Conservation (phyloP, 768 basidiomycete genomes). For the Candolleomyces eurysporus region DNA sequence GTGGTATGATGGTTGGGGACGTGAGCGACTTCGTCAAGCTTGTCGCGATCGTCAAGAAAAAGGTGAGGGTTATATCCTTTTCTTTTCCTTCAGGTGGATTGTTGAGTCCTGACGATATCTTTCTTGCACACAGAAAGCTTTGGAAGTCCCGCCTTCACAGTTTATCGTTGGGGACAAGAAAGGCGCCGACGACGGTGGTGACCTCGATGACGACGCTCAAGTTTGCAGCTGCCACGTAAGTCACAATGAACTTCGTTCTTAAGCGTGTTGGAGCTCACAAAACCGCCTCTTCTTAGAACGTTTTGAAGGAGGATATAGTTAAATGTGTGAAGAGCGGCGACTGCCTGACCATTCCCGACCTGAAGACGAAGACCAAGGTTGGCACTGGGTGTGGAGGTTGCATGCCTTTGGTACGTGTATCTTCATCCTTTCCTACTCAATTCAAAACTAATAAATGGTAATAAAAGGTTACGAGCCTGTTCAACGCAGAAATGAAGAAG, state of each 20-base stretch:
- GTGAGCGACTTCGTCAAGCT: conserved; percentile 67
- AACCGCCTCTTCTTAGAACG: conserved; percentile 41
- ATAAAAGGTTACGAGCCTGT: conserved; percentile 26
- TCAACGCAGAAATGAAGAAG: conserved; percentile 65
- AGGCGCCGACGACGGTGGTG: conserved; percentile 57
- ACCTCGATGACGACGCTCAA: conserved; percentile 70
- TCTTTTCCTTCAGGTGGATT: too few species aligned
- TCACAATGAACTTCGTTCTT: neutral
- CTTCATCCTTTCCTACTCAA: conserved; percentile 24
- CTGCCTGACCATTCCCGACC: conserved; percentile 42
- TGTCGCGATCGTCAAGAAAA: conserved; percentile 68
- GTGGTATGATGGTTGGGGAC: conserved; percentile 82
- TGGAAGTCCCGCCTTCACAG: conserved; percentile 62
- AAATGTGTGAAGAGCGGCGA: conserved; percentile 50
- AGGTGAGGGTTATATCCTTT: conserved; percentile 29
- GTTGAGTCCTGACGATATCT: neutral
- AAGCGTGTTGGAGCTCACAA: neutral
- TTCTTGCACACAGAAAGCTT: conserved; percentile 45
- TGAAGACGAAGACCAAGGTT: conserved; percentile 68
- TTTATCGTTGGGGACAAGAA: conserved; percentile 60
- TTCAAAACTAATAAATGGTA: neutral
- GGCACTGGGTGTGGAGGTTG: conserved; percentile 77
- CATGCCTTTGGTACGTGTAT: conserved; percentile 43
- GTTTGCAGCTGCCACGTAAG: conserved; percentile 67
- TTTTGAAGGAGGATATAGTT: conserved; percentile 56